Evolutionary conservation across 1,139 yeast genomes (phyloP), one percentile per base, ranked within the genome.

Genomic region (Sugiyamaella neomexicana): DNA sequence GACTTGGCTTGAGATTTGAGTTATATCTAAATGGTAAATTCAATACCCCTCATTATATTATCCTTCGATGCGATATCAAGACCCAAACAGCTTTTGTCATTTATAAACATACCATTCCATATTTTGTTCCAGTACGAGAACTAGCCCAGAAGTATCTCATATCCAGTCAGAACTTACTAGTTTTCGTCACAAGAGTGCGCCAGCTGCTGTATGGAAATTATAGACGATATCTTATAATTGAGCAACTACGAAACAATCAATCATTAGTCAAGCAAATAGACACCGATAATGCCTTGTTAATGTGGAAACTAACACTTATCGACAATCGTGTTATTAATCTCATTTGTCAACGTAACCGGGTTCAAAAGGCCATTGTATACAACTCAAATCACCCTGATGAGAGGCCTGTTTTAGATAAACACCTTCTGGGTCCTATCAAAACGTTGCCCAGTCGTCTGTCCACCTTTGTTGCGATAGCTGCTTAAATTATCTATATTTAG

Each of bases 1-100:
- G 65, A 13, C 55, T 65, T 17, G 68, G 67, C 5, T 48, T 65
- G 15, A 57, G 68, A 17, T 55, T 65, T 41, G 68, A 65, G 47
- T 47, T 60, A 46, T 60, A 57, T 38, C 38, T 39, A 10, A 15
- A 51, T 17, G 41, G 45, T n/a, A 34, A 53, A 23, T 64, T 62
- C 48, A 59, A 48, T 16, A 58, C 57, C 2, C 67, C 67, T 12
- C 65, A 60, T 46, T 63, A 62, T 53, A 46, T 64, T 27, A 60
- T 65, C 23, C 50, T 64, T 29, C 43, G 60, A 9, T 25, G 42
- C n/a, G 48, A 29, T 12, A 27, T 29, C 36, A 57, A 56, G 16
- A 53, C 53, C 23, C 56, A 56, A 13, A 54, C 52, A 13, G 40
- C 44, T 10, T 51, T 61, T 15, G 52, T 44, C 15, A 52, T 65